A percentile compares a stretch with the other conserved stretches of the same genome.
These are phyloP conservation scores for Aureobasidium melanogenum DNA, from an alignment of 2,329 filamentous ascomycete genomes.

Conservation along the genomic window DNA sequence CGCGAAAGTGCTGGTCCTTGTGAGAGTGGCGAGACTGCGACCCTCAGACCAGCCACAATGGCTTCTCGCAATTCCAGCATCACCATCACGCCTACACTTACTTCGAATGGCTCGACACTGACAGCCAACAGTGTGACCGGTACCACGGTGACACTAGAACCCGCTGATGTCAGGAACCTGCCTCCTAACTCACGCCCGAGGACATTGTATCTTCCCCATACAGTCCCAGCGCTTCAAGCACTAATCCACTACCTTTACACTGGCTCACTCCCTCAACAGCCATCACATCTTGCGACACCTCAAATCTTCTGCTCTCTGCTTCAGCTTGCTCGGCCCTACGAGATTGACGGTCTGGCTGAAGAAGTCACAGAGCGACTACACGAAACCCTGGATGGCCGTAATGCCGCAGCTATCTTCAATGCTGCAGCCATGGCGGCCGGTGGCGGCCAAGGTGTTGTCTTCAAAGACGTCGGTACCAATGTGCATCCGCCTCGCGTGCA, in stretches of 20 bases:
- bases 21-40: constrained; percentile 64
- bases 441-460: constrained; percentile 75
- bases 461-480: constrained; percentile 29
- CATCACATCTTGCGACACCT: constrained; percentile 75
- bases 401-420: constrained; percentile 95
- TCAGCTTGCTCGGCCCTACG: constrained; percentile 87
- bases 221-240: constrained; percentile 77
- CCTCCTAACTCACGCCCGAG: constrained; percentile 61
- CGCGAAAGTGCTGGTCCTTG: constrained; percentile 64
- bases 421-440: constrained; percentile 96
- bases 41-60: constrained; percentile 51
- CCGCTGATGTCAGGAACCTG: constrained; percentile 45
- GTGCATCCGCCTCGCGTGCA: constrained; percentile 38
- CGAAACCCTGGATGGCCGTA: constrained; percentile 79
- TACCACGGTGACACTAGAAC: constrained; percentile 21
- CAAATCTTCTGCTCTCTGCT: constrained; percentile 93
- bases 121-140: constrained; percentile 33
- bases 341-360: constrained; percentile 84
- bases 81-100: constrained; percentile 68
- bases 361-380: constrained; percentile 88
- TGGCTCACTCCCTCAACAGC: constrained; percentile 68
- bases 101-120: constrained; percentile 33
- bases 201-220: constrained; percentile 88
- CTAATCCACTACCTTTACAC: constrained; percentile 92
- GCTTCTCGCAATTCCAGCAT: constrained; percentile 68